These are phyloP conservation scores for Tinospora cordifolia DNA, from an alignment of 164 flowering plant genomes.

Conservation along the genomic window DNA sequence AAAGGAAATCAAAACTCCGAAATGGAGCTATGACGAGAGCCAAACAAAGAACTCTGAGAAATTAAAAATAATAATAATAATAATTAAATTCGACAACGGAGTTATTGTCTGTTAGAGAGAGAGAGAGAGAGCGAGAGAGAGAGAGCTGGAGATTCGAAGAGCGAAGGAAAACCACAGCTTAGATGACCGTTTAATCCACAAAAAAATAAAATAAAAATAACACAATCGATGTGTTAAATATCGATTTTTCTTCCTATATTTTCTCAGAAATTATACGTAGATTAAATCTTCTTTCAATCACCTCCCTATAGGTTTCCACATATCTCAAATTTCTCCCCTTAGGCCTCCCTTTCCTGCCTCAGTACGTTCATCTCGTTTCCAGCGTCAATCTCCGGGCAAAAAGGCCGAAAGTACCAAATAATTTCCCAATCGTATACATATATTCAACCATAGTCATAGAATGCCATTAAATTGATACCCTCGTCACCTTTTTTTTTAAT, in stretches of 20 bases:
- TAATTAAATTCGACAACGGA: too few relatives aligned
- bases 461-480: too few relatives aligned
- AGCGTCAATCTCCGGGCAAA: background rate
- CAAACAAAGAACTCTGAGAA: background rate
- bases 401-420: background rate
- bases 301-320: background rate
- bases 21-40: background rate
- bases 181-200: conserved; percentile 25
- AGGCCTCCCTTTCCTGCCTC: background rate
- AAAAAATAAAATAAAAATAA: conserved; percentile 3
- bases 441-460: too few relatives aligned
- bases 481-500: too few relatives aligned
- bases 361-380: background rate
- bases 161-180: conserved; percentile 13
- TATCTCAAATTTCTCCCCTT: background rate
- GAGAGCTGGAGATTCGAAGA: background rate
- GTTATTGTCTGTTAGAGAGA: background rate
- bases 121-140: conserved; percentile 11
- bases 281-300: background rate
- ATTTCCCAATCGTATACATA: background rate
- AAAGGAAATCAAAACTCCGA: background rate
- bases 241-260: background rate
- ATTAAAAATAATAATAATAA: too few relatives aligned
- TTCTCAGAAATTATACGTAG: background rate
- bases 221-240: background rate